These are phyloP conservation scores for Trametes maxima DNA, from an alignment of 768 basidiomycete species.

Conservation along the genomic window DNA sequence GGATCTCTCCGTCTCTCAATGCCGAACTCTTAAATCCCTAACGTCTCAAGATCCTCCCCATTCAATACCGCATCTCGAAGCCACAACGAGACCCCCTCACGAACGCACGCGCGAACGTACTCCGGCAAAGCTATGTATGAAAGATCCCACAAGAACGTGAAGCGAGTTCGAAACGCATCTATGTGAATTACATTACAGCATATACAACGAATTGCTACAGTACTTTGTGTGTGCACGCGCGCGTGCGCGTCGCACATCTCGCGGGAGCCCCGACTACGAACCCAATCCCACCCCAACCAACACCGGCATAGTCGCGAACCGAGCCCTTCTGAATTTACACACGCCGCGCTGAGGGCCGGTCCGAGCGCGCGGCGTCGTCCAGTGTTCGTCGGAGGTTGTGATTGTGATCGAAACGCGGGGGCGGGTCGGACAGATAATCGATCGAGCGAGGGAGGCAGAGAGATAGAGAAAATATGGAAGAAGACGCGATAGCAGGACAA, in stretches of 20 bases:
- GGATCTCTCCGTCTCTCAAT: too few relatives aligned
- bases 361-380: slow-evolving; percentile 1
- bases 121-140: too few relatives aligned
- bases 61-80: too few relatives aligned
- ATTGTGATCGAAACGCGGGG: background rate
- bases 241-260: too few relatives aligned
- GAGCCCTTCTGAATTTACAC: slow-evolving; percentile 3
- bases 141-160: background rate
- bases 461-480: background rate
- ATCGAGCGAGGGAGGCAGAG: background rate
- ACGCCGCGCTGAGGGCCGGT: slow-evolving; percentile 6
- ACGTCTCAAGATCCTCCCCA: too few relatives aligned
- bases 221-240: slow-evolving; percentile 1
- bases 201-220: slow-evolving; percentile 21
- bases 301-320: too few relatives aligned
- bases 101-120: too few relatives aligned
- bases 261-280: too few relatives aligned
- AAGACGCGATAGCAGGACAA: slow-evolving; percentile 3
- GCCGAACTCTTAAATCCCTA: too few relatives aligned
- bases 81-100: too few relatives aligned
- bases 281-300: background rate
- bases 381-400: slow-evolving; percentile 3
- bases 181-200: slow-evolving; percentile 22
- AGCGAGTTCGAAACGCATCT: slow-evolving; percentile 7
- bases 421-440: too few relatives aligned